Conservation (phyloP, 129 eudicot genomes). For the Arctium lappa region DNA sequence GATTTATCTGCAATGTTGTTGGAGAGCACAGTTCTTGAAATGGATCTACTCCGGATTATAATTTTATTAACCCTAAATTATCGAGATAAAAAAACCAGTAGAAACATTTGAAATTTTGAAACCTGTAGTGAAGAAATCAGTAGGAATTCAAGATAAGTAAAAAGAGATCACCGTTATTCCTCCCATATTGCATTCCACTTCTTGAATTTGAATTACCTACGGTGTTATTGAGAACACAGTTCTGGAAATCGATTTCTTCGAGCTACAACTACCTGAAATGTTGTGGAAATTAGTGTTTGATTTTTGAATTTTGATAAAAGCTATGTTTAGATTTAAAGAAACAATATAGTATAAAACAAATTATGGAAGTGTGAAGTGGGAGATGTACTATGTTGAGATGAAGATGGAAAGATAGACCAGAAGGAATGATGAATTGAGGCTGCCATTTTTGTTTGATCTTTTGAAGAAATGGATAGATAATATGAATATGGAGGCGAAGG, state of each 20-base stretch:
- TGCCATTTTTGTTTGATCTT: conserved; percentile 32
- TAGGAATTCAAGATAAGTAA: conserved; percentile 1
- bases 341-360: neutral
- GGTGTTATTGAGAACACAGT: neutral
- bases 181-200: conserved; percentile 21
- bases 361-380: neutral
- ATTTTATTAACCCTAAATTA: too few relatives aligned
- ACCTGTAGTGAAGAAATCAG: neutral
- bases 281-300: neutral
- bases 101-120: neutral
- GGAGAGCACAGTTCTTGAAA: conserved; percentile 4
- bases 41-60: neutral
- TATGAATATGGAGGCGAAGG: conserved; percentile 1
- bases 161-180: conserved; percentile 10
- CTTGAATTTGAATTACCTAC: conserved; percentile 12
- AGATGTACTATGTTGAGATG: conserved; percentile 20
- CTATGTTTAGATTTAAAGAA: neutral
- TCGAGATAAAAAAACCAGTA: neutral
- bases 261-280: conserved; percentile 22
- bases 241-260: conserved; percentile 20
- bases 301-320: neutral
- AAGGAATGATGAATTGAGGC: conserved; percentile 28
- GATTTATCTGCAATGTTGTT: conserved; percentile 22
- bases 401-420: conserved; percentile 13
- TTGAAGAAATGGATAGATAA: conserved; percentile 19